Evolutionary conservation across 2,329 filamentous ascomycete species (phyloP), one percentile per base, ranked within the genome.

Genomic region (Elsinoe perseae): DNA sequence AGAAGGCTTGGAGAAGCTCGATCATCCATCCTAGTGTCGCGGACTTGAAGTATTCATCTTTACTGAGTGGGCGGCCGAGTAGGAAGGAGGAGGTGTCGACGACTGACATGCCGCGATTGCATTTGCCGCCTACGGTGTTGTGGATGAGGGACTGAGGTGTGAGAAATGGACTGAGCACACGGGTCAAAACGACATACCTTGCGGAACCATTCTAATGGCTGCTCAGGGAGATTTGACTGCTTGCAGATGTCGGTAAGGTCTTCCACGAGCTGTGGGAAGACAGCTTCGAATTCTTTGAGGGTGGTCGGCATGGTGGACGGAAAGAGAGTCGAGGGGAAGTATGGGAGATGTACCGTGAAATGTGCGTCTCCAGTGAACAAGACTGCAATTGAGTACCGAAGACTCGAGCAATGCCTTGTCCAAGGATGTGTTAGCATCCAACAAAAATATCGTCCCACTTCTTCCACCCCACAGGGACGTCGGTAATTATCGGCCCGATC

Each of bases 51-150:
- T 91, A 95, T 75, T 97, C 86, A 58, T 92, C 82, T 60, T 88
- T 80, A 62, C 77, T 81, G 62, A 97, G 83, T 56, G 86, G 76
- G 64, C 80, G 76, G 66, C 82, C 79, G 68, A 91, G 81, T 61
- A 97, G 83, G 66, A 93, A 78, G 62, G 89, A 86, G 62, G 85
- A 84, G 46, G 90, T 93, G 75, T 98, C 93, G 63, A 93, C 86
- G 59, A 97, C 92, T 48, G 91, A 97, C 83, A 98, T 95, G 75
- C 93, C 93, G 68, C 93, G 89, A 77, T 98, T 98, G 78, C 91
- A 95, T 80, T 98, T 98, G 70, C 93, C 93, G 64, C 93, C 93
- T 55, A 93, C 77, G 5, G 89, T 83, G 76, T 98, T 98, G 75
- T 83, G 80, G 69, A 91, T 81, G 66, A 97, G 80, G 60, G 81